Conservation (phyloP, 2,329 filamentous ascomycete species). For the Beauveria asiatica region DNA sequence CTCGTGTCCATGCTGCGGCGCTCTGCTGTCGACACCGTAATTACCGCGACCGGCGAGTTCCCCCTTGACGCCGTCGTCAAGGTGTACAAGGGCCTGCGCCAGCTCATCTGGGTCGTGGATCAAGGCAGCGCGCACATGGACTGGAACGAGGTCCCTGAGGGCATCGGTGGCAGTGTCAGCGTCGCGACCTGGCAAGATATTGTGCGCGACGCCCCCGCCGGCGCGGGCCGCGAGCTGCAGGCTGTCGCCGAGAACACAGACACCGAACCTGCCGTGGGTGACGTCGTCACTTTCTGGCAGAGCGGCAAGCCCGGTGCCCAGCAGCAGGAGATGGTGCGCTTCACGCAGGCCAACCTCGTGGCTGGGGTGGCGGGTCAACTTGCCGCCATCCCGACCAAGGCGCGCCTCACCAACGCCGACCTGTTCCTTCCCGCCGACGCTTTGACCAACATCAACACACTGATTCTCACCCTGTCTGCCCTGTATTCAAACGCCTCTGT, state of each 20-base stretch:
- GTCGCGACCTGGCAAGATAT: slow-evolving; percentile 93
- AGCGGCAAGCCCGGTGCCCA: slow-evolving; percentile 35
- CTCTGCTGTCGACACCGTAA: slow-evolving; percentile 68
- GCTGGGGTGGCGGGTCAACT: slow-evolving; percentile 75
- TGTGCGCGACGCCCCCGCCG: slow-evolving; percentile 57
- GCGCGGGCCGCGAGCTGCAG: slow-evolving; percentile 56
- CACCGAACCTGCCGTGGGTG: slow-evolving; percentile 27
- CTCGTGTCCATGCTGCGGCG: slow-evolving; percentile 65
- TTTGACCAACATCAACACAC: slow-evolving; percentile 68
- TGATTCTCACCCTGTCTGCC: slow-evolving; percentile 72
- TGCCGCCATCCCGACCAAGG: slow-evolving; percentile 62
- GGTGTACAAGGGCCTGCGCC: slow-evolving; percentile 60
- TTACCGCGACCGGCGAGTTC: slow-evolving; percentile 80
- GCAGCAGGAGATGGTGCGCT: slow-evolving; percentile 64
- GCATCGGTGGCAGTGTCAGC: slow-evolving; percentile 63
- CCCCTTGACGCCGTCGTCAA: slow-evolving; percentile 67
- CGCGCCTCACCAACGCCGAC: slow-evolving; percentile 67
- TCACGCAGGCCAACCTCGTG: slow-evolving; percentile 77
- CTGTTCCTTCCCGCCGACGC: slow-evolving; percentile 79
- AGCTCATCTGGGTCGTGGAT: slow-evolving; percentile 88
- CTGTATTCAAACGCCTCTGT: slow-evolving; percentile 79
- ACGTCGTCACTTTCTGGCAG: slow-evolving; percentile 61
- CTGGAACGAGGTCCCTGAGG: slow-evolving; percentile 82
- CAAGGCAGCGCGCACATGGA: slow-evolving; percentile 86
- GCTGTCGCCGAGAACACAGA: slow-evolving; percentile 45